Evolutionary conservation across 345 rosid genomes (phyloP), one percentile per base, ranked within the genome.

Genomic region (Ailanthus altissimus): DNA sequence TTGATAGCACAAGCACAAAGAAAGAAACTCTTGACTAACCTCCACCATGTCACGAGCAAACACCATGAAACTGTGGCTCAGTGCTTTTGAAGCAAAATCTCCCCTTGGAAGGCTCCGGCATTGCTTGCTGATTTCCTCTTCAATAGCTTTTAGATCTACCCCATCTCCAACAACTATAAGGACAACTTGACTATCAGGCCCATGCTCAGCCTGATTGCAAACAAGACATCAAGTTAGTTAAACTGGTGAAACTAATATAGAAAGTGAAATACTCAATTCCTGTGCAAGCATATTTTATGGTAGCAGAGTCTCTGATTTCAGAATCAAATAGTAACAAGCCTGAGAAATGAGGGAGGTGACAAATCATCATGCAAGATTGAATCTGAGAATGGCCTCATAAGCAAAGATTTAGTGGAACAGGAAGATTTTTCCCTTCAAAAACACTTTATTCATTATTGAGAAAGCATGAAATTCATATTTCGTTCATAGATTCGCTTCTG

Each of bases 111-210:
- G 91, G 81, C 85, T 79, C 21, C 80, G 74, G 81, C 97, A 89
- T 77, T 95, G 97, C 75, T 84, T 88, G 62, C 75, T 84, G n/a
- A 93, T 90, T 84, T 93, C 94, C 47, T 88, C 93, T 84, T 93
- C 97, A 18, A 86, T 92, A 60, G 94, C 86, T 72, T 86, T 86
- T 75, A 92, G 23, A 86, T 93, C 82, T 57, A 93, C 90, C 77
- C 89, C 90, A 26, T 90, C 90, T n/a, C 98, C 98, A 56, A 83
- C 88, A 79, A 90, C 83, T 72, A 93, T 98, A 75, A 92, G 96
- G 80, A 95, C 97, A 82, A 93, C 97, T 81, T 92, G 98, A 82
- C 98, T 93, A 84, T 95, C 98, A 63, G 98, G 98, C 66, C 99
- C 99, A 82, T 92, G 98, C 83, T 96, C 99, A 50, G 97, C 99